Percentiles rank a stretch among this genome's conserved stretches.
Evolutionary conservation across 2,329 filamentous ascomycete genomes (phyloP).

Genomic region (Cladosporium oxysporum): DNA sequence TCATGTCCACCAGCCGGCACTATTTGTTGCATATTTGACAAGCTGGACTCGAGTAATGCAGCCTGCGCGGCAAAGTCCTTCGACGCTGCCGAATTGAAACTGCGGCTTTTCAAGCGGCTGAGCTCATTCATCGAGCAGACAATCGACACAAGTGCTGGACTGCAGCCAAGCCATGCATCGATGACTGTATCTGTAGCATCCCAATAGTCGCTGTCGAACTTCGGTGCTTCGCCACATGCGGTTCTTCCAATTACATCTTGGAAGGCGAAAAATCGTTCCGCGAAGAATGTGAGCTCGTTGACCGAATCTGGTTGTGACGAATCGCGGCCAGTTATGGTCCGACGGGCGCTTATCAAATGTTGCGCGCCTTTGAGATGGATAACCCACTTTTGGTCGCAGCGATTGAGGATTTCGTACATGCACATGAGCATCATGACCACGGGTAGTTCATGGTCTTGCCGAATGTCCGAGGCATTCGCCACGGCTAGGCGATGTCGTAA

Average conservation of each 20-base stretch:
- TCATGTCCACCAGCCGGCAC: constrained; percentile 35
- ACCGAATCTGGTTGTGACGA: constrained; percentile 24
- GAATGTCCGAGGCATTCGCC: constrained; percentile 28
- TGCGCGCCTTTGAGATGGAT: constrained; percentile 52
- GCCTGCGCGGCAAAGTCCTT: constrained; percentile 38
- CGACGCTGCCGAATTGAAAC: constrained; percentile 29
- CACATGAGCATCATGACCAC: constrained; percentile 51
- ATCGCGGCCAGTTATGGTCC: constrained; percentile 22
- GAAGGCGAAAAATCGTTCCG: constrained; percentile 54
- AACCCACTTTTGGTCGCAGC: constrained; percentile 50
- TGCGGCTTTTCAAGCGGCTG: constrained; percentile 39
- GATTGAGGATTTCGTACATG: constrained; percentile 45
- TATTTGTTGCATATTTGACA: constrained; percentile 40
- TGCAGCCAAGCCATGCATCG: constrained; percentile 53
- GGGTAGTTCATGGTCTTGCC: constrained; percentile 38
- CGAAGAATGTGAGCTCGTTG: constrained; percentile 35
- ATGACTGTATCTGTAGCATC: constrained; percentile 41
- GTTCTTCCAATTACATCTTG: constrained; percentile 56
- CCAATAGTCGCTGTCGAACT: constrained; percentile 54
- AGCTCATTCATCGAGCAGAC: constrained; percentile 52
- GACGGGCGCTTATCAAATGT: constrained; percentile 47
- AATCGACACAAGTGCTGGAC: constrained; percentile 49
- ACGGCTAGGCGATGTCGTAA: constrained; percentile 39
- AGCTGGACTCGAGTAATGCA: constrained; percentile 38
- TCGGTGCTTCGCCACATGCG: constrained; percentile 50